Evolutionary conservation across 805 yeast species (phyloP).

Genomic region (Hanseniaspora hatyaiensis): DNA sequence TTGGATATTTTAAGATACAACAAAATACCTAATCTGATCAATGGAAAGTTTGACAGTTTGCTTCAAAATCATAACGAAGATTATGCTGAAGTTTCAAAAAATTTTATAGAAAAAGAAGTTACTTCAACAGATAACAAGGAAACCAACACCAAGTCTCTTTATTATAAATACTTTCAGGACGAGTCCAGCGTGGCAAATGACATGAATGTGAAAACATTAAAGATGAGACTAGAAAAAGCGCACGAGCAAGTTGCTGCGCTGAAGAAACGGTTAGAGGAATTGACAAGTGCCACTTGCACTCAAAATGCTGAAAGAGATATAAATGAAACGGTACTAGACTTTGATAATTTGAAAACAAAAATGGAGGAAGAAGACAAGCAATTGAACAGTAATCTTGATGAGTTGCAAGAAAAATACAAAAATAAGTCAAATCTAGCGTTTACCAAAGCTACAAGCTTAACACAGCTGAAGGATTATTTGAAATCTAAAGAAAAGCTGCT

Average conservation of each 20-base stretch:
- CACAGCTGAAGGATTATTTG: slow-evolving; percentile 1
- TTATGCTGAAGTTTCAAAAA: background rate
- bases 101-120: background rate
- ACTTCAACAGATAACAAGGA: slow-evolving; percentile 12
- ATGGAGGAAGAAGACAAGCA: background rate
- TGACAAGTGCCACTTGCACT: background rate
- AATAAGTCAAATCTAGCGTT: slow-evolving; percentile 2
- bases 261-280: background rate
- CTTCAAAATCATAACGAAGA: background rate
- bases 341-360: background rate
- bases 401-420: slow-evolving; percentile 8
- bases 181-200: slow-evolving; percentile 8
- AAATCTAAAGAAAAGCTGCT: slow-evolving; percentile 1
- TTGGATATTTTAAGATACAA: slow-evolving; percentile 6
- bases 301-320: background rate
- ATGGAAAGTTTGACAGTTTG: slow-evolving; percentile 11
- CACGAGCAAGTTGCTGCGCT: slow-evolving; percentile 1
- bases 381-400: background rate
- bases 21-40: slow-evolving; percentile 13
- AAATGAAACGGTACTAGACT: background rate
- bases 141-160: slow-evolving; percentile 9
- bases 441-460: background rate
- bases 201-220: slow-evolving; percentile 12
- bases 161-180: slow-evolving; percentile 13
- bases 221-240: background rate